A percentile compares a stretch with the other conserved stretches of the same genome.
Conservation (phyloP, 2,329 filamentous ascomycete genomes). For the Trichoderma sp. region DNA sequence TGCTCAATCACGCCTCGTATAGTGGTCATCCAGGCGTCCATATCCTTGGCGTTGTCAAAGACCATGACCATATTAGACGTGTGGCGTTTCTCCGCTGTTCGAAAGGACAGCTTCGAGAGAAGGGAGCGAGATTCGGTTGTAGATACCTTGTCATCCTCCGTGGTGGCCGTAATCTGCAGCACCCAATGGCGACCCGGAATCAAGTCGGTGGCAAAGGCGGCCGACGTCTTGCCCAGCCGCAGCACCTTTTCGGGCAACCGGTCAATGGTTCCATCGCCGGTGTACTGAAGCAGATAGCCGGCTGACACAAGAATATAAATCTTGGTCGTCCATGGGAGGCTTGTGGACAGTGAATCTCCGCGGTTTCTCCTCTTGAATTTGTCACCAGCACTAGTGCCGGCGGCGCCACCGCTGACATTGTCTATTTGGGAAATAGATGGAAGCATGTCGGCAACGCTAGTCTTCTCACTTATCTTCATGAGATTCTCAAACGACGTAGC, state of each 20-base stretch:
- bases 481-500: constrained; percentile 66
- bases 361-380: constrained; percentile 23
- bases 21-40: constrained; percentile 71
- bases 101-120: constrained; percentile 62
- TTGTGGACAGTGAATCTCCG: constrained; percentile 15
- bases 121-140: constrained; percentile 56
- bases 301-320: constrained; percentile 69
- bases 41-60: constrained; percentile 67
- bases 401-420: background rate
- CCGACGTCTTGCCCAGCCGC: constrained; percentile 69
- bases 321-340: constrained; percentile 44
- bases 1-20: constrained; percentile 68
- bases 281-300: constrained; percentile 72
- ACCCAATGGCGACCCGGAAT: constrained; percentile 81
- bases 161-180: constrained; percentile 66
- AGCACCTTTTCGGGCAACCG: constrained; percentile 71
- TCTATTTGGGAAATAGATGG: constrained; percentile 20
- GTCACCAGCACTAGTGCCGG: constrained; percentile 7
- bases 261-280: constrained; percentile 66
- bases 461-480: constrained; percentile 57
- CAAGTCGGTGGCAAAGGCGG: constrained; percentile 75
- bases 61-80: constrained; percentile 68
- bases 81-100: constrained; percentile 50
- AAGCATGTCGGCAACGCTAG: constrained; percentile 27
- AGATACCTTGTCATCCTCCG: constrained; percentile 55